A percentile compares a stretch with the other conserved stretches of the same genome.
Conservation (phyloP, 768 basidiomycete species). For the Trametes meyenii region DNA sequence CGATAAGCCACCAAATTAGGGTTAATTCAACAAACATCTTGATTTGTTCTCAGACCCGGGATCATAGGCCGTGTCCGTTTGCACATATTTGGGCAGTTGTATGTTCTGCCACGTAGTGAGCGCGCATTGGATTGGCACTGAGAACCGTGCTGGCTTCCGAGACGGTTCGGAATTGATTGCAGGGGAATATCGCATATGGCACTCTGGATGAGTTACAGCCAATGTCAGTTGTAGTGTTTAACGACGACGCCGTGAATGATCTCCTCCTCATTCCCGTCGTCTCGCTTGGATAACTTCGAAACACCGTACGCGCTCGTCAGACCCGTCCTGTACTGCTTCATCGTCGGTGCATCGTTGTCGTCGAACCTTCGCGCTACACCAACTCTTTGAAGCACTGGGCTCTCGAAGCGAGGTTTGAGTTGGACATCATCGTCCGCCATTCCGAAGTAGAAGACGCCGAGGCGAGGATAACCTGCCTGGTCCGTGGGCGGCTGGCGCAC, state of each 20-base stretch:
- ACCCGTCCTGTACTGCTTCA: conserved; percentile 54
- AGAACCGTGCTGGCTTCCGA: too few species aligned
- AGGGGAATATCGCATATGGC: too few species aligned
- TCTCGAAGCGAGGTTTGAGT: conserved; percentile 48
- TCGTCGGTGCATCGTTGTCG: conserved; percentile 49
- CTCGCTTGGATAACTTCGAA: conserved; percentile 43
- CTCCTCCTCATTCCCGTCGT: conserved; percentile 55
- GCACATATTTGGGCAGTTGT: too few species aligned
- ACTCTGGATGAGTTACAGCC: not conserved
- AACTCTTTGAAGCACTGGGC: conserved; percentile 49
- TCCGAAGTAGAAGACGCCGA: conserved; percentile 62
- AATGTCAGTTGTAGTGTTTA: conserved; percentile 53
- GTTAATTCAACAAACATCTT: too few species aligned
- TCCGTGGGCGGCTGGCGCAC: conserved; percentile 61
- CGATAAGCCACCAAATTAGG: too few species aligned
- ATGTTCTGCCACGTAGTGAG: not conserved
- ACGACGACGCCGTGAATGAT: conserved; percentile 56
- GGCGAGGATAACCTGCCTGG: conserved; percentile 50
- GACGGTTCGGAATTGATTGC: too few species aligned
- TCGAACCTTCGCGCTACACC: conserved; percentile 44
- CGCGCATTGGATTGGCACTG: too few species aligned
- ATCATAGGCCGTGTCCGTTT: too few species aligned
- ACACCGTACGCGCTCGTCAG: conserved; percentile 57
- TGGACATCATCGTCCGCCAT: conserved; percentile 53
- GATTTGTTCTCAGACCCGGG: too few species aligned